Base-by-base conservation (phyloP, 2,329 filamentous ascomycete genomes). In the Diaporthe helianthi region DNA sequence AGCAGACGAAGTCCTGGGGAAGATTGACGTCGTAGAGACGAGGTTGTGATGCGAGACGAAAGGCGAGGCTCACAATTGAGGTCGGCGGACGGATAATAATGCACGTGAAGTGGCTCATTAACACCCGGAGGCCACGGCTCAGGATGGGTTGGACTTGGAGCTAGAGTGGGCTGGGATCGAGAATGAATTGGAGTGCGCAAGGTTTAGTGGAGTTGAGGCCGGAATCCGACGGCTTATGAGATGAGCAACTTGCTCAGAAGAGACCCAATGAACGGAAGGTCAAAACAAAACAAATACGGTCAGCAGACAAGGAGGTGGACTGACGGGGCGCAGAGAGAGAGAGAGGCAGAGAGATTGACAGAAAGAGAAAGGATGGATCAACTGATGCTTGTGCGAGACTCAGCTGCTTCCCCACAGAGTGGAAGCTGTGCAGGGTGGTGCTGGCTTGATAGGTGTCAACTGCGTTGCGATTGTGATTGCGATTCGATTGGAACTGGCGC, bases 321-420 rank as follows among this genome's bases (percentile, higher is more conserved):
- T 5, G 36, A 38, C 36, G 13, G 29, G 22, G 24, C 19, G 15
- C 13, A 41, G 53, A 33, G 26, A 58, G 53, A 58, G 13, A 17
- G 6, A 41, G n/a, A 29, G 33, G 44, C 17, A 31, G 26, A 29
- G 13, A 52, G 15, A 29, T 1, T 19, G 26, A 51, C 47, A 13
- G 47, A 51, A 12, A 51, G 33, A 60, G 36, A 60, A 13, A 46
- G 10, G 41, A 63, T 61, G 58, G 58, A n/a, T n/a, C n/a, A n/a
- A n/a, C n/a, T n/a, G n/a, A 63, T 63, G 58, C 58, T 63, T 63
- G 49, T 63, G 58, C 44, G 51, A 53, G 64, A 55, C 52, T 67
- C 64, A 58, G 64, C 64, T 52, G 29, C 52, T 58, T 29, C 52
- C 52, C 64, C 64, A 67, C 64, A 49, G 29, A 36, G 12, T 54